A percentile compares a stretch with the other conserved stretches of the same genome.
phyloP scores from a whole-genome alignment of 1,284 basidiomycete genomes.

The Naganishia sp. region DNA sequence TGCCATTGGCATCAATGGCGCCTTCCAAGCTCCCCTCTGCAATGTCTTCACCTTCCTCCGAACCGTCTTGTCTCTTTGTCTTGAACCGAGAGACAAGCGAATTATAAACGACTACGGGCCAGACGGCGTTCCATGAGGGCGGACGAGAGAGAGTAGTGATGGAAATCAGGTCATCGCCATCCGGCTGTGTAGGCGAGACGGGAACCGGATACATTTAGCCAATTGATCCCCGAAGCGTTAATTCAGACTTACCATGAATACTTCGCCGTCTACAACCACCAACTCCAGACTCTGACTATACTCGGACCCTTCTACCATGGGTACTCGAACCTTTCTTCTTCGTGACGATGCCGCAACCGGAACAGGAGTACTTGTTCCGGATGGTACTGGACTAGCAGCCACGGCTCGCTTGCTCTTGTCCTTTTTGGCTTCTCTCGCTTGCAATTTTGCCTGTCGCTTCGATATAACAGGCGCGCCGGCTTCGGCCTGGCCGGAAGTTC shows the following conservation, averaged over 20 bases:
- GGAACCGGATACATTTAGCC: background rate
- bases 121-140: slow-evolving; percentile 45
- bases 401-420: slow-evolving; percentile 19
- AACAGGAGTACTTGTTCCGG: slow-evolving; percentile 3
- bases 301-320: slow-evolving; percentile 48
- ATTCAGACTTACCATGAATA: slow-evolving; percentile 47
- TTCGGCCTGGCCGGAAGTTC: background rate
- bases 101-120: slow-evolving; percentile 43
- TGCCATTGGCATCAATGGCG: slow-evolving; percentile 26
- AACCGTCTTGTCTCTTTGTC: slow-evolving; percentile 21
- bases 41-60: background rate
- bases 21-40: slow-evolving; percentile 24
- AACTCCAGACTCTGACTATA: slow-evolving; percentile 45
- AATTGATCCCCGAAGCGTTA: background rate
- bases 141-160: slow-evolving; percentile 43
- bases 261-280: slow-evolving; percentile 48
- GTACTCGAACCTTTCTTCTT: slow-evolving; percentile 51
- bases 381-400: slow-evolving; percentile 1
- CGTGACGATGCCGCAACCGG: slow-evolving; percentile 18
- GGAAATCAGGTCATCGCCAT: slow-evolving; percentile 47
- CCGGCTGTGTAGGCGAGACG: slow-evolving; percentile 40
- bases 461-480: slow-evolving; percentile 10
- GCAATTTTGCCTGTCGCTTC: slow-evolving; percentile 26
- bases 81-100: slow-evolving; percentile 26
- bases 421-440: slow-evolving; percentile 30